Percentiles rank a stretch among this genome's conserved stretches.
phyloP scores from a whole-genome alignment of 2,329 filamentous ascomycete species.

The Coniochaeta sp. region DNA sequence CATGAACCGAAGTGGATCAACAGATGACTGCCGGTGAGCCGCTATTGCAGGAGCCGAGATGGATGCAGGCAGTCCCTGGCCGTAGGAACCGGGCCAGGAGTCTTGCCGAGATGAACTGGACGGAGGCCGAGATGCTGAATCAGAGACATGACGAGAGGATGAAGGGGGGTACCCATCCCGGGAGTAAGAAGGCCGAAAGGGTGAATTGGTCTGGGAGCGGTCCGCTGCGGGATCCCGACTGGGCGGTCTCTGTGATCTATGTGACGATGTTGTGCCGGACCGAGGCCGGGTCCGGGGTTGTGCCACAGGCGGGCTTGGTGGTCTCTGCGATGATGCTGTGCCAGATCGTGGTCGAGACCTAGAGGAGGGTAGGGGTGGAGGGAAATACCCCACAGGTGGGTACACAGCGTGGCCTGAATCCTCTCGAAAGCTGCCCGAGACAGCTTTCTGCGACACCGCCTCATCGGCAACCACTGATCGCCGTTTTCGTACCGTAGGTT shows the following conservation, averaged over 20 bases:
- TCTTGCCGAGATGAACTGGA: constrained; percentile 24
- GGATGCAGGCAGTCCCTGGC: constrained; percentile 10
- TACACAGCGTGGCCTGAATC: constrained; percentile 14
- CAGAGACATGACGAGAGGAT: constrained; percentile 35
- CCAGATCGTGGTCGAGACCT: constrained; percentile 34
- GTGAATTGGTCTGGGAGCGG: constrained; percentile 28
- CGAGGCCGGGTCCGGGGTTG: constrained; percentile 31
- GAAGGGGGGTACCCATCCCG: constrained; percentile 21
- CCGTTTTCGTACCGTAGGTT: constrained; percentile 22
- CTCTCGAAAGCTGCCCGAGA: not conserved
- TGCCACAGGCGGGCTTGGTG: no score
- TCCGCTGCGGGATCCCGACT: constrained; percentile 18
- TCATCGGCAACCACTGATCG: not conserved
- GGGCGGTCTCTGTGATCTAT: constrained; percentile 24
- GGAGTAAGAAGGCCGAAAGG: constrained; percentile 39
- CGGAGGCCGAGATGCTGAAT: constrained; percentile 25
- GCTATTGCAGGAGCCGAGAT: constrained; percentile 20
- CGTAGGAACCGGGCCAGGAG: constrained; percentile 14
- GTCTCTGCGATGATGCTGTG: constrained; percentile 27
- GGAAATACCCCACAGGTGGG: constrained; percentile 45
- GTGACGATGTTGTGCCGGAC: constrained; percentile 31
- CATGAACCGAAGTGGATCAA: constrained; percentile 48
- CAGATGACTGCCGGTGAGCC: constrained; percentile 19
- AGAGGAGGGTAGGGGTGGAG: constrained; percentile 33
- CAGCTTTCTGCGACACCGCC: not conserved